Evolutionary conservation across 2,329 filamentous ascomycete genomes (phyloP).

Genomic region (Aspergillus bombycis): DNA sequence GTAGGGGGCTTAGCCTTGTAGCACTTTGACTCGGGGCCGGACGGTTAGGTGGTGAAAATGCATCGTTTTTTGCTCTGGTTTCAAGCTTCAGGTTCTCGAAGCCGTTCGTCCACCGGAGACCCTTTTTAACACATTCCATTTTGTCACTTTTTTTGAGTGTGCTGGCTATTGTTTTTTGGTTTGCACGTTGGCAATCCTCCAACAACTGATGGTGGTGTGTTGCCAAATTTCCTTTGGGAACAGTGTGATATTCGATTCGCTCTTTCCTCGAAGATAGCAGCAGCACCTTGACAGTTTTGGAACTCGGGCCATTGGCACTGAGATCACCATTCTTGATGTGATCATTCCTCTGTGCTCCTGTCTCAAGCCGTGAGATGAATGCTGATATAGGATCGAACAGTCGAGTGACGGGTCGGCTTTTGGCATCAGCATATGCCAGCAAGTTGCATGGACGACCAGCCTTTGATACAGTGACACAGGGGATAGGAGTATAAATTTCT

Average conservation of each 20-base stretch:
- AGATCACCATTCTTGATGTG: not conserved
- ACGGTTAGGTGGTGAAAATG: not conserved
- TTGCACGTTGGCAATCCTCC: not conserved
- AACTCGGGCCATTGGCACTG: too few relatives aligned
- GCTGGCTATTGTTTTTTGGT: not conserved
- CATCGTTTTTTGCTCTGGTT: not conserved
- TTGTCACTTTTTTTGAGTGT: not conserved
- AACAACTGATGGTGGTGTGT: not conserved
- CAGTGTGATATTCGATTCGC: not conserved
- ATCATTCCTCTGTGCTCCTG: not conserved
- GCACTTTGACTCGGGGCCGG: not conserved
- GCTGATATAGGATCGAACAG: not conserved
- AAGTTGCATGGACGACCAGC: not conserved
- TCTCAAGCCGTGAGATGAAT: not conserved
- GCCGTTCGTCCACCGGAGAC: constrained; percentile 11
- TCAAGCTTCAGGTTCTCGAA: constrained; percentile 8
- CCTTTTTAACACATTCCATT: not conserved
- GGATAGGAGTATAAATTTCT: not conserved
- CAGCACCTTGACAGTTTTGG: not conserved
- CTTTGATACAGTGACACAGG: not conserved
- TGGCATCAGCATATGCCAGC: not conserved
- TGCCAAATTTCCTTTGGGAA: not conserved
- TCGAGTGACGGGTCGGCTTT: constrained; percentile 1
- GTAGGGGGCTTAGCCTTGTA: not conserved
- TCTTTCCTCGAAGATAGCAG: not conserved